These are phyloP conservation scores for Eremothecium gossypii DNA, from an alignment of 1,139 yeast genomes.

Conservation along the genomic window DNA sequence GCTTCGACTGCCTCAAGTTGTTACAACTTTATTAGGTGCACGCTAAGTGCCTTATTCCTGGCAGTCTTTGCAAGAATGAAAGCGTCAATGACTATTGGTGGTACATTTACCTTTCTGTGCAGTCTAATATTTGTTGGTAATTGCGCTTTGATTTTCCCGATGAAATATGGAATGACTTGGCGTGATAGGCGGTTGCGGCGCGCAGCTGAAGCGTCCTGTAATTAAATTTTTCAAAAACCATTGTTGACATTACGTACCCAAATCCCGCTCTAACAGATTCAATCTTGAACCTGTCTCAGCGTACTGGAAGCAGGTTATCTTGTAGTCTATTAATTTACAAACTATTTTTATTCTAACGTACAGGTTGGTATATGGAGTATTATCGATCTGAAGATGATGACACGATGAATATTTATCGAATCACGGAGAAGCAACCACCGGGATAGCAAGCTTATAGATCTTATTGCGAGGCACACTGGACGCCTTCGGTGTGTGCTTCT, in stretches of 20 bases:
- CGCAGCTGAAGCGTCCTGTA: too few relatives aligned
- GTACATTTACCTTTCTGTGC: conserved; percentile 51
- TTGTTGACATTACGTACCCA: too few relatives aligned
- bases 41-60: conserved; percentile 50
- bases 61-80: conserved; percentile 56
- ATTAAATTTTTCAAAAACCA: too few relatives aligned
- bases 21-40: conserved; percentile 52
- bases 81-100: conserved; percentile 45
- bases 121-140: conserved; percentile 23
- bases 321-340: conserved; percentile 3
- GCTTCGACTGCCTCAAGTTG: conserved; percentile 56
- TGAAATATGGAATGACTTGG: conserved; percentile 28
- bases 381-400: conserved; percentile 3
- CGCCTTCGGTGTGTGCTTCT: conserved; percentile 62
- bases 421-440: neutral
- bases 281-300: too few relatives aligned
- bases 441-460: neutral
- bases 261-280: too few relatives aligned
- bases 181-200: conserved; percentile 8
- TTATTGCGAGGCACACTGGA: conserved; percentile 79
- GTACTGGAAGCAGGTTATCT: neutral
- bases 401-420: neutral
- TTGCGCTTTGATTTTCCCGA: conserved; percentile 23
- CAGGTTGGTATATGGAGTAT: conserved; percentile 2
- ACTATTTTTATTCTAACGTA: conserved; percentile 4